Conservation (phyloP, 2,329 filamentous ascomycete species). For the Cephalotrichum gorgonifer region DNA sequence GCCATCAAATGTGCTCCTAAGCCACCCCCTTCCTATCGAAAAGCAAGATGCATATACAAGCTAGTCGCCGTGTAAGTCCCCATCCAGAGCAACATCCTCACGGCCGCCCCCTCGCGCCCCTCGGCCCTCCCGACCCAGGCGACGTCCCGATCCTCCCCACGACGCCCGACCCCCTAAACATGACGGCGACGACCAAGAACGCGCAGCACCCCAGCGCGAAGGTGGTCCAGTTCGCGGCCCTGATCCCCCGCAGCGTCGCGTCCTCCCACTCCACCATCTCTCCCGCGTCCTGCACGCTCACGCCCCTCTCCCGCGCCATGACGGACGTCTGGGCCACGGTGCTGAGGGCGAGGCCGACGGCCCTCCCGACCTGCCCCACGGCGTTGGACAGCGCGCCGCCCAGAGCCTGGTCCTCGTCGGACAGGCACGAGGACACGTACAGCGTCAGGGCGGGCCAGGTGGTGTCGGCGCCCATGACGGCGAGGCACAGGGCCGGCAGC, state of each 20-base stretch:
- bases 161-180: conserved; percentile 41
- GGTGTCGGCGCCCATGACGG: conserved; percentile 56
- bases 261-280: conserved; percentile 30
- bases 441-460: conserved; percentile 56
- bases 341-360: conserved; percentile 54
- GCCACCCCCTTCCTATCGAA: too few relatives aligned
- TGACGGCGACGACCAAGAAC: conserved; percentile 30
- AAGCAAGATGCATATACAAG: too few relatives aligned
- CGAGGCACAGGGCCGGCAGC: conserved; percentile 54
- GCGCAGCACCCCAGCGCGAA: conserved; percentile 34
- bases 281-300: conserved; percentile 32
- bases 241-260: conserved; percentile 34
- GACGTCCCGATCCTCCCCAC: conserved; percentile 23
- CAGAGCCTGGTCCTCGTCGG: conserved; percentile 53
- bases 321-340: conserved; percentile 56
- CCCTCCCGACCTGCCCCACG: conserved; percentile 53
- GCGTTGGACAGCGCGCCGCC: conserved; percentile 60
- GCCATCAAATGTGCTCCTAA: too few relatives aligned
- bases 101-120: too few relatives aligned
- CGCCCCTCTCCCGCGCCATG: conserved; percentile 36
- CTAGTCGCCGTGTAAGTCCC: too few relatives aligned
- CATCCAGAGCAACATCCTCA: too few relatives aligned
- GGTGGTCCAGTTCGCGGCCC: conserved; percentile 42
- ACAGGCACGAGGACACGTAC: conserved; percentile 53
- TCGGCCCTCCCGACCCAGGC: too few relatives aligned